These are phyloP conservation scores for Manihot esculenta DNA, from an alignment of 441 rosid species.

Conservation along the genomic window DNA sequence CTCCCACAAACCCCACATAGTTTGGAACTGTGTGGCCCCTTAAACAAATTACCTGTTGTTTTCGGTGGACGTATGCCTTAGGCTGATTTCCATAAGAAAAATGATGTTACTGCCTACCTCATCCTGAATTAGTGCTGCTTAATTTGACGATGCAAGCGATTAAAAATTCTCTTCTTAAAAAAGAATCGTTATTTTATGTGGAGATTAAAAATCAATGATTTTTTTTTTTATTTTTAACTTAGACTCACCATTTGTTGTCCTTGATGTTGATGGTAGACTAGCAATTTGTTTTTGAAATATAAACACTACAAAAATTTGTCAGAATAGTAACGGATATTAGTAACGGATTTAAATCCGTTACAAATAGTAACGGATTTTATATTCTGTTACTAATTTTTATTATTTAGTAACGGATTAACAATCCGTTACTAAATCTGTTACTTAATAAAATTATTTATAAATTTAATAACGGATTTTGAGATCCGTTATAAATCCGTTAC, in stretches of 20 bases:
- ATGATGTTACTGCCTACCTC: not conserved
- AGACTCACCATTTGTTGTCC: not conserved
- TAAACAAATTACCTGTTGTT: not conserved
- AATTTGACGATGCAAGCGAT: not conserved
- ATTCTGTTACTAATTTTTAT: too few relatives aligned
- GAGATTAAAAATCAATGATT: too few relatives aligned
- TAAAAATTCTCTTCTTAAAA: not conserved
- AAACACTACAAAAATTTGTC: too few relatives aligned
- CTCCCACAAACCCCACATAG: not conserved
- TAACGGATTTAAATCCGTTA: too few relatives aligned
- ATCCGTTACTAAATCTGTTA: too few relatives aligned
- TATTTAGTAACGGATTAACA: too few relatives aligned
- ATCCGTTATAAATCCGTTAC: too few relatives aligned
- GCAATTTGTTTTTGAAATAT: not conserved
- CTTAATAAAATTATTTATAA: too few relatives aligned
- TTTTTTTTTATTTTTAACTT: too few relatives aligned
- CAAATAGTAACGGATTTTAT: too few relatives aligned
- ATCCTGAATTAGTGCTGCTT: not conserved
- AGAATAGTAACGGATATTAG: too few relatives aligned
- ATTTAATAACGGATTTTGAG: too few relatives aligned
- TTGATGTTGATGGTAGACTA: not conserved
- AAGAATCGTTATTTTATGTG: not conserved
- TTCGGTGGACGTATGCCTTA: not conserved
- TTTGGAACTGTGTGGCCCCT: constrained; percentile 8
- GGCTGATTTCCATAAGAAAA: not conserved